Evolutionary conservation across 345 rosid species (phyloP), one percentile per base, ranked within the genome.

Genomic region (Eucalyptus pauciflora): DNA sequence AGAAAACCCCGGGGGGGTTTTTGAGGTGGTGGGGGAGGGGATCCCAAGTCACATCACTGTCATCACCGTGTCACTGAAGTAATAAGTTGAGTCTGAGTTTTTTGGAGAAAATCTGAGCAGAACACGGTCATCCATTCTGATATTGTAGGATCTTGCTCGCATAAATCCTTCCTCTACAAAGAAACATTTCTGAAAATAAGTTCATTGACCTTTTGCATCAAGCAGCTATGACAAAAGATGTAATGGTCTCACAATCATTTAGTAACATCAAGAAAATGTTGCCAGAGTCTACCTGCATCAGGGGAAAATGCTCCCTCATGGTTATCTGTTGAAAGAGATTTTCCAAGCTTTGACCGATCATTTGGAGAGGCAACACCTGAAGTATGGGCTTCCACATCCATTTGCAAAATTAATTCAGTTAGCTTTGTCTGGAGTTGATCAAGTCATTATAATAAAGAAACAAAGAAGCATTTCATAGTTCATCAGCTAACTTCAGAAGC

Each of bases 131-230:
- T 98, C 99, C 98, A 98, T 93, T 93, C 96, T 94, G 89, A 98
- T 97, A 90, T 98, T 98, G 91, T 97, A 98, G n/a, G 99, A 98
- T 92, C 98, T 98, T 90, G 98, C 99, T 92, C 98, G 96, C 92
- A 95, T 91, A 91, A 95, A 98, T 93, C 97, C 94, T 93, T 98
- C 99, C 92, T 96, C 98, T 95, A 97, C 94, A 93, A 94, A 91
- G 93, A 95, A 95, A 90, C 91, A 88, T 93, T 89, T 91, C 85
- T 87, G 71, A 90, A 86, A 89, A 90, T 95, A 93, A 94, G 93
- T 91, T 91, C 56, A 90, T 91, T 90, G 87, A 89, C 85, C 60
- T 87, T 76, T 86, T 87, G 88, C 80, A 87, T 87, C 86, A 86
- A 81, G 86, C 76, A 90, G 87, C 87, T 49, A 71, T 64, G 25